These are phyloP conservation scores for Aspergillus fructus DNA, from an alignment of 2,329 filamentous ascomycete species.

Conservation along the genomic window DNA sequence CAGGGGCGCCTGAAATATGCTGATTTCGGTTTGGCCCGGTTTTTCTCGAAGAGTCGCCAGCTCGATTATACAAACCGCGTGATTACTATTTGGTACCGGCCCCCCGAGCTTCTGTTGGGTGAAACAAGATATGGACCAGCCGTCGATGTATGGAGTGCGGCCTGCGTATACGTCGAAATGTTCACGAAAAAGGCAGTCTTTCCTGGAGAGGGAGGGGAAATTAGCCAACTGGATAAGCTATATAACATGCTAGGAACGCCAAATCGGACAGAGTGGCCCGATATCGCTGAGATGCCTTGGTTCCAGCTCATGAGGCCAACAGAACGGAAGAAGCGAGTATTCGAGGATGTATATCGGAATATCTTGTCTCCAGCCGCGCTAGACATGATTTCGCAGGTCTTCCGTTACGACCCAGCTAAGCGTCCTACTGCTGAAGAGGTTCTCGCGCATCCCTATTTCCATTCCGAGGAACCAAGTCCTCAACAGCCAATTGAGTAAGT, in stretches of 20 bases:
- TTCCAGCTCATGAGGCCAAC: slow-evolving; percentile 85
- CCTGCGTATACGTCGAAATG: slow-evolving; percentile 94
- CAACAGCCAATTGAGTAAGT: slow-evolving; percentile 79
- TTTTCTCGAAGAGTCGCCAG: slow-evolving; percentile 89
- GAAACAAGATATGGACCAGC: slow-evolving; percentile 88
- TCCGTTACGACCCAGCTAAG: slow-evolving; percentile 81
- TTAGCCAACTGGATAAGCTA: slow-evolving; percentile 95
- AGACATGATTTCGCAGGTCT: slow-evolving; percentile 79
- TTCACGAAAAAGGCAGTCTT: slow-evolving; percentile 94
- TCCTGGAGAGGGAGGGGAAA: slow-evolving; percentile 91
- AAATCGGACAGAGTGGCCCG: slow-evolving; percentile 80
- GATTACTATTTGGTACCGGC: slow-evolving; percentile 97
- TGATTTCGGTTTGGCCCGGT: slow-evolving; percentile 93
- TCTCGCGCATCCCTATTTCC: slow-evolving; percentile 85
- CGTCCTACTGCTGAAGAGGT: slow-evolving; percentile 82
- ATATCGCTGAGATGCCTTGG: slow-evolving; percentile 92
- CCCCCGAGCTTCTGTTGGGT: slow-evolving; percentile 83
- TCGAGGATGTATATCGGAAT: slow-evolving; percentile 79
- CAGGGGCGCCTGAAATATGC: slow-evolving; percentile 87
- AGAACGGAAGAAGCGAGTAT: slow-evolving; percentile 69
- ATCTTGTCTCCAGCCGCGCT: slow-evolving; percentile 77
- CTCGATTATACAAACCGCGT: slow-evolving; percentile 98
- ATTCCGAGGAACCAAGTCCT: slow-evolving; percentile 72
- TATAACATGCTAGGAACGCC: slow-evolving; percentile 90
- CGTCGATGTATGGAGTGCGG: slow-evolving; percentile 95